Evolutionary conservation across 2,329 filamentous ascomycete species (phyloP).

Genomic region (Curvularia verruculosa): DNA sequence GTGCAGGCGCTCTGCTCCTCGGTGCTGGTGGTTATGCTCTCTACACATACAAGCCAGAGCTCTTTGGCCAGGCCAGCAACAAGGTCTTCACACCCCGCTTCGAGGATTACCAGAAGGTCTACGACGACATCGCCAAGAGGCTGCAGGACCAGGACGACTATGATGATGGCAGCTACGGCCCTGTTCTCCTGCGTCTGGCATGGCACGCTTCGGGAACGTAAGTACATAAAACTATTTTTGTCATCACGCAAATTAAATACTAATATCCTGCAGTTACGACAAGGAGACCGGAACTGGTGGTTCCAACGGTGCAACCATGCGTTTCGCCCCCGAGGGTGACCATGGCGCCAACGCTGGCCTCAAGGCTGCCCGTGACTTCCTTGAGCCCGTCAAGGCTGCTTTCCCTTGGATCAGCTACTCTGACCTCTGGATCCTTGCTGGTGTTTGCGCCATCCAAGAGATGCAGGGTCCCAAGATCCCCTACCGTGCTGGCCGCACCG

Average conservation of each 20-base stretch:
- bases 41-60: slow-evolving; percentile 64
- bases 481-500: slow-evolving; percentile 83
- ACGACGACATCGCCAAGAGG: slow-evolving; percentile 79
- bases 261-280: slow-evolving; percentile 65
- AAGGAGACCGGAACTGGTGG: slow-evolving; percentile 86
- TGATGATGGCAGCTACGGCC: slow-evolving; percentile 94
- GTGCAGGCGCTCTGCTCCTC: slow-evolving; percentile 40
- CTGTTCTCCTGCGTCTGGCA: slow-evolving; percentile 85
- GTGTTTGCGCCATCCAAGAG: slow-evolving; percentile 88
- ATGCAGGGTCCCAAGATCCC: slow-evolving; percentile 89
- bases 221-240: slow-evolving; percentile 19
- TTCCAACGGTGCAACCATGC: slow-evolving; percentile 96
- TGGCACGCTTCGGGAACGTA: slow-evolving; percentile 91
- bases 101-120: slow-evolving; percentile 94
- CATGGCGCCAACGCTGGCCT: slow-evolving; percentile 96
- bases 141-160: slow-evolving; percentile 93
- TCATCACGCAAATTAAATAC: not conserved
- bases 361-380: slow-evolving; percentile 84
- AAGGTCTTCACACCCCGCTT: slow-evolving; percentile 73
- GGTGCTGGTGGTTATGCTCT: slow-evolving; percentile 38
- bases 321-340: slow-evolving; percentile 84
- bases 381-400: slow-evolving; percentile 85
- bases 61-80: slow-evolving; percentile 43
- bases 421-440: slow-evolving; percentile 93
- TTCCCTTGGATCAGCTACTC: slow-evolving; percentile 97